These are phyloP conservation scores for Lizonia empirigonia DNA, from an alignment of 2,329 filamentous ascomycete species.

Conservation along the genomic window DNA sequence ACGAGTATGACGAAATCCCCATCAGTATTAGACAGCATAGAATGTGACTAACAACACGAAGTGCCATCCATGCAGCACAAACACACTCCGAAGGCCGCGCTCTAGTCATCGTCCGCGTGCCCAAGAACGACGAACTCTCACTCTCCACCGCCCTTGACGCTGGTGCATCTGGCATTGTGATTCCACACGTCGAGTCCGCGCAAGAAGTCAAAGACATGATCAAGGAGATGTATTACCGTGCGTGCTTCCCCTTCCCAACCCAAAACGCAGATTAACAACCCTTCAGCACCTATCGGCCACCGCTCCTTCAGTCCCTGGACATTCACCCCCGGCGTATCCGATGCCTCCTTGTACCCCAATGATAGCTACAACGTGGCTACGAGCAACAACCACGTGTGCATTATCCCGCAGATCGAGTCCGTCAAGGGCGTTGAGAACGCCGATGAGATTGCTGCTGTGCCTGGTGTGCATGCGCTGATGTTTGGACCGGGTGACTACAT, in stretches of 20 bases:
- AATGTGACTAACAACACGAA: constrained; percentile 8
- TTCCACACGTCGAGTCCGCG: constrained; percentile 31
- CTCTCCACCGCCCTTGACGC: constrained; percentile 34
- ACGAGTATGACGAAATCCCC: too few species aligned
- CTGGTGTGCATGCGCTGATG: constrained; percentile 33
- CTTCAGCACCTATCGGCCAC: constrained; percentile 23
- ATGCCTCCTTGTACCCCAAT: constrained; percentile 28
- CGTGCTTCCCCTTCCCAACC: not conserved
- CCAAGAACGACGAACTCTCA: constrained; percentile 32
- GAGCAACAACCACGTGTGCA: constrained; percentile 33
- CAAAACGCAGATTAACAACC: too few species aligned
- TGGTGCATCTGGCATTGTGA: constrained; percentile 31
- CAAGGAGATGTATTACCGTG: constrained; percentile 31
- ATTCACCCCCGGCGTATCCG: constrained; percentile 28
- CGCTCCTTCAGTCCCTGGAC: constrained; percentile 37
- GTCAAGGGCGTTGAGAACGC: constrained; percentile 34
- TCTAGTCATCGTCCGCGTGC: constrained; percentile 31
- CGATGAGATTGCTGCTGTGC: constrained; percentile 35
- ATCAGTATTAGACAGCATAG: too few species aligned
- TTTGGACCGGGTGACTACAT: constrained; percentile 34
- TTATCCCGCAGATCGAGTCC: constrained; percentile 37
- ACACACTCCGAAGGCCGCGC: constrained; percentile 35
- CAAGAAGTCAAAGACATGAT: constrained; percentile 33
- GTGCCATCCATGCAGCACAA: constrained; percentile 35
- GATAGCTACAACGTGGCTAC: constrained; percentile 34